A percentile compares a stretch with the other conserved stretches of the same genome.
These are phyloP conservation scores for Chalara sp. DNA, from an alignment of 2,329 filamentous ascomycete species.

Conservation along the genomic window DNA sequence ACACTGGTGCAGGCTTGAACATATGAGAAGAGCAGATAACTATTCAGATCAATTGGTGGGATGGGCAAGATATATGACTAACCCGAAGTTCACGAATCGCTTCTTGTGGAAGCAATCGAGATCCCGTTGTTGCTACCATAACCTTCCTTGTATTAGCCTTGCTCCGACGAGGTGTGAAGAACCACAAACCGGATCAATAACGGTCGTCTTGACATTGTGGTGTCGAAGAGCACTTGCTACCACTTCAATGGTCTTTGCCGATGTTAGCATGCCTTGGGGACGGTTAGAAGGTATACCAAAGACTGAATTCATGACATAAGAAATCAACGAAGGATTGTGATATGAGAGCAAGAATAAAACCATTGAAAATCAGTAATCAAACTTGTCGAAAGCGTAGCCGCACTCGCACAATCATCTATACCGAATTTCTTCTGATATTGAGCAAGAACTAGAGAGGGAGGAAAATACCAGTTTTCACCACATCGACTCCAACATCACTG, in stretches of 20 bases:
- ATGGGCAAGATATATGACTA: too few relatives aligned
- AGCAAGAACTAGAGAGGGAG: background rate
- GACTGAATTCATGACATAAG: background rate
- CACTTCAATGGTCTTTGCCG: conserved; percentile 59
- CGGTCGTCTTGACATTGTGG: conserved; percentile 50
- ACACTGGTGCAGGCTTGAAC: too few relatives aligned
- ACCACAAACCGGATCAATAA: conserved; percentile 66
- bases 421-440: background rate
- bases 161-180: background rate
- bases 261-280: conserved; percentile 72
- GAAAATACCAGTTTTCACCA: conserved; percentile 77
- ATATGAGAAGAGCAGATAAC: too few relatives aligned
- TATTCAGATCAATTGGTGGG: too few relatives aligned
- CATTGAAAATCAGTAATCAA: too few relatives aligned
- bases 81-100: background rate
- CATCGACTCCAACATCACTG: conserved; percentile 79
- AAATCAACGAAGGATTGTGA: too few relatives aligned
- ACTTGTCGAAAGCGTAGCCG: too few relatives aligned
- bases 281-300: conserved; percentile 7
- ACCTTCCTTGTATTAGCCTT: conserved; percentile 47
- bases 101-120: conserved; percentile 50
- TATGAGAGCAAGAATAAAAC: too few relatives aligned
- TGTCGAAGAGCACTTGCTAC: conserved; percentile 57
- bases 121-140: conserved; percentile 83
- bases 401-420: too few relatives aligned